Evolutionary conservation across 2,329 filamentous ascomycete species (phyloP), one percentile per base, ranked within the genome.

Genomic region (Colletotrichum echinochloae): DNA sequence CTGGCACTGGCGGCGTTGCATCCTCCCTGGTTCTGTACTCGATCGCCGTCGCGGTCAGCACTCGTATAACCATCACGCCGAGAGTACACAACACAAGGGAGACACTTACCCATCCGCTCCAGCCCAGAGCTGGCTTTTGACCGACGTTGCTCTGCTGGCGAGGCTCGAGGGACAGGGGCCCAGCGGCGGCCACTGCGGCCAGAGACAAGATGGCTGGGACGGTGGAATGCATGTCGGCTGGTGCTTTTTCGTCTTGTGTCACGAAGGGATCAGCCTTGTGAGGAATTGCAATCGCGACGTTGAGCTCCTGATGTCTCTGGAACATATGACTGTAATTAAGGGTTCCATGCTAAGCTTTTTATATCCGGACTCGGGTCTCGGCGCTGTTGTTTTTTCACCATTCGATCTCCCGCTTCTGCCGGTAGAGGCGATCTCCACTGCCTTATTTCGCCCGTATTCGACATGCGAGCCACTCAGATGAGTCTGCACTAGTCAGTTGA

Each of bases 1-100:
- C 48, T 51, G 48, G 48, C 48, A 26, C 48, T 51, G 48, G 48
- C 48, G 48, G 48, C 48, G 26, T 51, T 28, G 6, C 48, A 51
- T 28, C 48, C 48, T 51, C 48, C 48, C 18, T 51, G 48, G 26
- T 51, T 51, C 48, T 51, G 23, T 5, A 5, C n/a, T 51, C 16
- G 23, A 51, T 18, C 12, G 46, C 5, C 12, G 23, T 6, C 5
- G 28, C 18, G 6, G 26, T 51, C 23, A 51, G 48, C 48, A 5
- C 14, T 16, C 16, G 1, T 9, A 26, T 12, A 5, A 46, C 9
- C 12, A 51, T 28, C n/a, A 8, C 18, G 1, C 5, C 16, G n/a
- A 16, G 44, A 41, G 39, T 2, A 49, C 16, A 26, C 23, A 28
- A 28, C 20, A n/a, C 41, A 44, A 12, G 18, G 4, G 18, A 7